Percentiles rank a stretch among this genome's conserved stretches.
These are phyloP conservation scores for sorghum (Sorghum bicolor) DNA, from an alignment of 176 grass and related monocot species.

Conservation along the genomic window Sorghum_bicolor_NCBIv3 NC_012871.2:74431501-74432000, in stretches of 20 bases:
- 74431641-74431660: slow-evolving; percentile 83
- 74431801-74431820: slow-evolving; percentile 82
- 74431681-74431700: slow-evolving; percentile 82
- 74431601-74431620: slow-evolving; percentile 95
- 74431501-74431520: slow-evolving; percentile 58
- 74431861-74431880: slow-evolving; percentile 79
- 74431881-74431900: slow-evolving; percentile 76
- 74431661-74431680: slow-evolving; percentile 99
- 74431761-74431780: slow-evolving; percentile 84
- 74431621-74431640: slow-evolving; percentile 93
- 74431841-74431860: slow-evolving; percentile 81
- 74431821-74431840: slow-evolving; percentile 90
- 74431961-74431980: slow-evolving; percentile 85
- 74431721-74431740: slow-evolving; percentile 80
- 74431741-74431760: slow-evolving; percentile 82
- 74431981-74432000: slow-evolving; percentile 96
- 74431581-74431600: slow-evolving; percentile 95
- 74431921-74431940: slow-evolving; percentile 95
- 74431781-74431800: slow-evolving; percentile 87
- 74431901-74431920: slow-evolving; percentile 85
- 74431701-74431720: slow-evolving; percentile 82
- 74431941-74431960: slow-evolving; percentile 78
- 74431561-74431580: slow-evolving; percentile 75
- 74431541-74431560: slow-evolving; percentile 82
- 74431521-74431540: slow-evolving; percentile 77